These are phyloP conservation scores for Colletotrichum abscissum DNA, from an alignment of 2,329 filamentous ascomycete species.

Conservation along the genomic window DNA sequence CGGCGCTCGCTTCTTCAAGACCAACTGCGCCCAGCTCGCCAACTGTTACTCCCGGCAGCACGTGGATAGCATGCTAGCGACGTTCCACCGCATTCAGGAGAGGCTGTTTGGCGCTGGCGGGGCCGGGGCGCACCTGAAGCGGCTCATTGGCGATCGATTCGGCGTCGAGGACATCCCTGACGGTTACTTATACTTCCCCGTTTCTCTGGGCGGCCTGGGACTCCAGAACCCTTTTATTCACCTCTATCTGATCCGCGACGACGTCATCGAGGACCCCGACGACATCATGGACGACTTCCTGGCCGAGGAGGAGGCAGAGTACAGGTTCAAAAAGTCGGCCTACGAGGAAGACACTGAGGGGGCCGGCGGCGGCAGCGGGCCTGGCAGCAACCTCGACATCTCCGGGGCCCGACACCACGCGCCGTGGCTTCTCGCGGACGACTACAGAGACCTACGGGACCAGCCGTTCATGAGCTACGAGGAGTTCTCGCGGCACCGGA, in stretches of 20 bases:
- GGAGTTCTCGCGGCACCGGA: constrained; percentile 49
- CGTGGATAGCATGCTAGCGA: constrained; percentile 64
- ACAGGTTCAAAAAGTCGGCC: constrained; percentile 43
- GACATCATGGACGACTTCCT: constrained; percentile 42
- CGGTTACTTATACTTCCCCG: constrained; percentile 53
- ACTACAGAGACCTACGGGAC: constrained; percentile 33
- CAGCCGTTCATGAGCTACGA: constrained; percentile 51
- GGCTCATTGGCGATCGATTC: constrained; percentile 62
- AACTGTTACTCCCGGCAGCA: constrained; percentile 66
- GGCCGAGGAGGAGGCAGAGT: constrained; percentile 47
- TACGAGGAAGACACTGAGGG: constrained; percentile 43
- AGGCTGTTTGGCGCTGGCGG: constrained; percentile 56
- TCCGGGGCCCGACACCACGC: neutral
- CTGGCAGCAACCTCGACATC: neutral
- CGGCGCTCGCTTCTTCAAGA: constrained; percentile 65
- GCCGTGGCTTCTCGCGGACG: constrained; percentile 18
- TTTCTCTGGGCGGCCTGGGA: constrained; percentile 52
- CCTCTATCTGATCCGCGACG: constrained; percentile 42
- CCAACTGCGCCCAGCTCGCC: constrained; percentile 67
- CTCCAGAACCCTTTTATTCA: constrained; percentile 48
- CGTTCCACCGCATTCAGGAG: constrained; percentile 63
- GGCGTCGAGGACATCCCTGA: constrained; percentile 48
- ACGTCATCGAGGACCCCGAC: constrained; percentile 39
- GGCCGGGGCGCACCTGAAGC: constrained; percentile 56
- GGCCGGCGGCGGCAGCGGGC: constrained; percentile 15